phyloP scores from a whole-genome alignment of 2,329 filamentous ascomycete genomes.

The Aspergillus sp. region DNA sequence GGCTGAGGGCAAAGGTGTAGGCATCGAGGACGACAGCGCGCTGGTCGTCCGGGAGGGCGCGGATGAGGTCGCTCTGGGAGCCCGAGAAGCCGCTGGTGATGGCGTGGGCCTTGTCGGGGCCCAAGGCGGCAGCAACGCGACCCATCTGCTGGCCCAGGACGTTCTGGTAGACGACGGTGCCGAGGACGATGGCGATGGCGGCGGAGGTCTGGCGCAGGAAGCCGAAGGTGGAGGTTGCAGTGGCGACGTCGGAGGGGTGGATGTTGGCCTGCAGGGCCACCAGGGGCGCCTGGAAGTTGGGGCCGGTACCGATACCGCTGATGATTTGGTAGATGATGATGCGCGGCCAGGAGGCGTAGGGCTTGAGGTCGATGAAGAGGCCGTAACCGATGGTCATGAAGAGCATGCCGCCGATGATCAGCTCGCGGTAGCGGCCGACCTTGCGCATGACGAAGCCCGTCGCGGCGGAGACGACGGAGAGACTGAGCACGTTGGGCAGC shows the following conservation, averaged over 20 bases:
- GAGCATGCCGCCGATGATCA: slow-evolving; percentile 59
- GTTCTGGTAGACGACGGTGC: slow-evolving; percentile 50
- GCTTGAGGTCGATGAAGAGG: slow-evolving; percentile 58
- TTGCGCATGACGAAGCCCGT: slow-evolving; percentile 71
- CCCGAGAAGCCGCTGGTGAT: slow-evolving; percentile 35
- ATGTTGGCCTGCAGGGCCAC: slow-evolving; percentile 65
- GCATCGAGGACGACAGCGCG: slow-evolving; percentile 38
- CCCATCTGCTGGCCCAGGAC: slow-evolving; percentile 32
- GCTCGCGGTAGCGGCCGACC: slow-evolving; percentile 63
- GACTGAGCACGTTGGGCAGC: slow-evolving; percentile 66
- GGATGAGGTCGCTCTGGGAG: slow-evolving; percentile 33
- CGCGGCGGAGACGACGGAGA: slow-evolving; percentile 62
- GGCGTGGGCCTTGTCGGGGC: slow-evolving; percentile 24
- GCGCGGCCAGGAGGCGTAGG: slow-evolving; percentile 52
- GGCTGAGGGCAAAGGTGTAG: slow-evolving; percentile 44
- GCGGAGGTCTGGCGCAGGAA: slow-evolving; percentile 61
- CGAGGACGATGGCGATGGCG: slow-evolving; percentile 59
- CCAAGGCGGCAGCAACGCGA: slow-evolving; percentile 28
- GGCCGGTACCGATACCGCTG: slow-evolving; percentile 60
- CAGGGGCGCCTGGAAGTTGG: slow-evolving; percentile 63
- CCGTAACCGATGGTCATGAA: slow-evolving; percentile 66
- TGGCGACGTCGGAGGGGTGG: slow-evolving; percentile 58
- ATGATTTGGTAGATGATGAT: slow-evolving; percentile 58
- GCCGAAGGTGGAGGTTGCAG: slow-evolving; percentile 61
- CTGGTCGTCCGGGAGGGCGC: slow-evolving; percentile 32